Evolutionary conservation across 163 green algal genomes (phyloP), one percentile per base, ranked within the genome.

Genomic region (Volvox carteri): DNA sequence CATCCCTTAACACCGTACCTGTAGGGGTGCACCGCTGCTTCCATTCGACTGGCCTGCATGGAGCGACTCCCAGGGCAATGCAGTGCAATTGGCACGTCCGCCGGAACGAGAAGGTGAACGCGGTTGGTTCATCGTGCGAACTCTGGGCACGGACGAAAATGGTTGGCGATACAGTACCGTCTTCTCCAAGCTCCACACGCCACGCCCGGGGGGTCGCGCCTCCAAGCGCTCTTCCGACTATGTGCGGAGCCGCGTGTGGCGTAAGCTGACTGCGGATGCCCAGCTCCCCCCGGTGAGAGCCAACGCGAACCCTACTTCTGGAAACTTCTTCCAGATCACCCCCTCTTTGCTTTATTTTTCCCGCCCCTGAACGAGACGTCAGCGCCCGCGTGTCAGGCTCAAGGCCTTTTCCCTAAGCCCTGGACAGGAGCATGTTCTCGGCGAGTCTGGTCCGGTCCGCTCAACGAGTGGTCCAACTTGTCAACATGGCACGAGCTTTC

Each of bases 161-260:
- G 93, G 93, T 11, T 96, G 93, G 93, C 54, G 92, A 19, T 96
- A 95, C 67, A 91, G 90, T 48, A 94, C 89, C 0, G 35, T 78
- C 6, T 96, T 95, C 86, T 90, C 91, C 16, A 85, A 92, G 25
- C 75, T 96, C 74, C 41, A 52, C 50, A 77, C 67, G 12, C 72
- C 87, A 18, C 50, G 93, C 4, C 83, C 86, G 8, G 93, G 94
- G 2, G 94, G 94, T 25, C 88, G 94, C 12, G 92, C 94, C 30
- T 94, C 89, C 58, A 95, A 94, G 87, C 90, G 94, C 48, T 86
- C 58, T 2, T 95, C 89, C 72, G 94, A 96, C 86, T 87, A 92
- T 35, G 87, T 96, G 37, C 83, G 93, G 33, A 92, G 77, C 80
- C 65, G 93, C 12, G 73, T 93, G 56, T 96, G 93, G 93, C 67